A percentile compares a stretch with the other conserved stretches of the same genome.
Evolutionary conservation across 2,329 filamentous ascomycete genomes (phyloP).

Genomic region (Pseudophaeomoniella oleicola): DNA sequence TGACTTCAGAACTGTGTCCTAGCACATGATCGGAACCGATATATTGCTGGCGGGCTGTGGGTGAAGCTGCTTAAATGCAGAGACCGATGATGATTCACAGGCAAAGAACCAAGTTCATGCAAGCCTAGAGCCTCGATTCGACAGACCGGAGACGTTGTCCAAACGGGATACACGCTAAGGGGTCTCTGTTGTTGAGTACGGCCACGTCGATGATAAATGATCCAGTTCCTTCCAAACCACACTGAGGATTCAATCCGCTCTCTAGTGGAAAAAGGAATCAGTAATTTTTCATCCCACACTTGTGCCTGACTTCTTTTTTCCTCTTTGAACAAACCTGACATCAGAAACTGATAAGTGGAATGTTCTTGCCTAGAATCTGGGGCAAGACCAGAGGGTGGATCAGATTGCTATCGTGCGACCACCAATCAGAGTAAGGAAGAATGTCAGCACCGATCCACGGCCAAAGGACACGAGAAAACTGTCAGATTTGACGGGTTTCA

Average conservation of each 20-base stretch:
- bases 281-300: neutral
- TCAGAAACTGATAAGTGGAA: neutral
- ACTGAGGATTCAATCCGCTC: neutral
- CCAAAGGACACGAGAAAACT: neutral
- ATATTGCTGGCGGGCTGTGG: constrained; percentile 2
- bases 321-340: neutral
- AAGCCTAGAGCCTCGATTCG: neutral
- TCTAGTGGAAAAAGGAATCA: neutral
- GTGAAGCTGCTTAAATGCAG: constrained; percentile 3
- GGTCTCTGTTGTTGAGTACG: neutral
- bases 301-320: neutral
- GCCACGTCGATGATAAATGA: neutral
- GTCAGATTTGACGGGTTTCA: too few relatives aligned
- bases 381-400: too few relatives aligned
- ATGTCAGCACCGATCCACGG: neutral
- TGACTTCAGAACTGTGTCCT: neutral
- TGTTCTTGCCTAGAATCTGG: neutral
- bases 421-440: neutral
- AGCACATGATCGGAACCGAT: constrained; percentile 1
- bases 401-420: neutral
- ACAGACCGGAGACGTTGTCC: neutral
- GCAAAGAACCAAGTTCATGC: too few relatives aligned
- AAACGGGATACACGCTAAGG: neutral
- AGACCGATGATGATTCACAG: neutral
- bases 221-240: neutral